Evolutionary conservation across 169 alveolate species (phyloP).

Genomic region (Eimeria falciformis): DNA sequence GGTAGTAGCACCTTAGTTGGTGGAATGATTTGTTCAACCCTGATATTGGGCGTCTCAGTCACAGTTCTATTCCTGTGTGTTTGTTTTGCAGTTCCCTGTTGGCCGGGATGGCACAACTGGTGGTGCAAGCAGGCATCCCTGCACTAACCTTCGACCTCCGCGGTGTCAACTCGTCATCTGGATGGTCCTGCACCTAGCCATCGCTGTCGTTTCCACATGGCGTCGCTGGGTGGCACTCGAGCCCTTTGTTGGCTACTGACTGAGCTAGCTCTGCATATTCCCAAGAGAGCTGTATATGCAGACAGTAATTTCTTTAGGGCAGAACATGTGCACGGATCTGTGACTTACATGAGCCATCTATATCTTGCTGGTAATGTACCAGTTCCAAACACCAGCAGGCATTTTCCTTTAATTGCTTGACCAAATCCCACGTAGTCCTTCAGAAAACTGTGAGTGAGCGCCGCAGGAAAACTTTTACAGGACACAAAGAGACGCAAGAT

Average conservation of each 20-base stretch:
- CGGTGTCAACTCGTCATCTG: conserved; percentile 81
- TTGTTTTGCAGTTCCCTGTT: conserved; percentile 40
- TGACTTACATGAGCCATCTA: too few species aligned
- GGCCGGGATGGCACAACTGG: conserved; percentile 76
- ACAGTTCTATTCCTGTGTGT: background rate
- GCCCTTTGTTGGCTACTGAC: too few species aligned
- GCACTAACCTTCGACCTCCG: conserved; percentile 81
- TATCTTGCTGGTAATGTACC: too few species aligned
- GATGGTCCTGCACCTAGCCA: conserved; percentile 65
- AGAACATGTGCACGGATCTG: background rate
- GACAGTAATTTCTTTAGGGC: background rate
- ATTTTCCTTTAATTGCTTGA: too few species aligned
- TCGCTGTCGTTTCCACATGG: background rate
- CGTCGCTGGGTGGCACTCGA: background rate
- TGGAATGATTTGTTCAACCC: background rate
- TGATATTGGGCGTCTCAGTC: background rate
- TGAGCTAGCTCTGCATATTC: too few species aligned
- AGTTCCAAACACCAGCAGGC: too few species aligned
- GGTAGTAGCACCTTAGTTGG: background rate
- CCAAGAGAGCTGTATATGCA: background rate
- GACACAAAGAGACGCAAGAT: conserved; percentile 80
- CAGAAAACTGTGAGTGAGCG: background rate
- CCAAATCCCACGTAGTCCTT: too few species aligned
- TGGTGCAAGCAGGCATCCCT: conserved; percentile 65
- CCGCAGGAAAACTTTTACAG: conserved; percentile 78